Conservation (phyloP, 2,329 filamentous ascomycete species). For the Cucurbitaria berberidis region DNA sequence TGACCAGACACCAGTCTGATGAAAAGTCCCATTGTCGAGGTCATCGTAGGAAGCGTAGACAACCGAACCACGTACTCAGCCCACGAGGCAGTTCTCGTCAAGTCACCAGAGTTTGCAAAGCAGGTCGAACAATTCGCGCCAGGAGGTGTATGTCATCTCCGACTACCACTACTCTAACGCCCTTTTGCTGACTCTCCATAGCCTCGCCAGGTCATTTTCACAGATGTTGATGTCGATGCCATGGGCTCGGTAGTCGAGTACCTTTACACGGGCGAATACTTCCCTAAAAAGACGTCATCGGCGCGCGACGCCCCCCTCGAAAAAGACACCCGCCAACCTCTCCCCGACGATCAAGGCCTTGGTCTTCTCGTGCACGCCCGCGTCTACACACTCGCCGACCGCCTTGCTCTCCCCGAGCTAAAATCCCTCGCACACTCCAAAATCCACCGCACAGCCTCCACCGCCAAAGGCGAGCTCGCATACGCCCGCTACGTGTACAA, state of each 20-base stretch:
- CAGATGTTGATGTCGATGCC: constrained; percentile 71
- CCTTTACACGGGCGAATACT: constrained; percentile 87
- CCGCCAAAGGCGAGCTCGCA: constrained; percentile 85
- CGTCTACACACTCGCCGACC: constrained; percentile 86
- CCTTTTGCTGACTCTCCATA: constrained; percentile 24
- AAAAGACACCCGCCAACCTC: constrained; percentile 67
- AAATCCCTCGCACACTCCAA: constrained; percentile 82
- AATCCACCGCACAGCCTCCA: constrained; percentile 89
- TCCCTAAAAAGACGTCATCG: constrained; percentile 67
- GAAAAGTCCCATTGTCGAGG: constrained; percentile 56
- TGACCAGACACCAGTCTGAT: constrained; percentile 50
- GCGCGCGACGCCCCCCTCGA: constrained; percentile 72
- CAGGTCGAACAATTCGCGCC: constrained; percentile 67
- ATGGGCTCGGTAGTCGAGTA: constrained; percentile 82
- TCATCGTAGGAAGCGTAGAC: constrained; percentile 59
- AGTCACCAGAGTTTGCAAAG: constrained; percentile 76
- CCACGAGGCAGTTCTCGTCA: constrained; percentile 76
- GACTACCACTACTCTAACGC: no score
- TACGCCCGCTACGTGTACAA: constrained; percentile 92
- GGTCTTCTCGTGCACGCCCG: constrained; percentile 88
- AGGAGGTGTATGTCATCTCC: constrained; percentile 61
- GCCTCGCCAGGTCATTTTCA: constrained; percentile 72
- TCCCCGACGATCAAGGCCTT: constrained; percentile 76
- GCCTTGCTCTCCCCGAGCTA: constrained; percentile 69
- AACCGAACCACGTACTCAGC: constrained; percentile 71